These are phyloP conservation scores for Osmanthus fragrans DNA, from an alignment of 257 asterid species.

Conservation along the genomic window DNA sequence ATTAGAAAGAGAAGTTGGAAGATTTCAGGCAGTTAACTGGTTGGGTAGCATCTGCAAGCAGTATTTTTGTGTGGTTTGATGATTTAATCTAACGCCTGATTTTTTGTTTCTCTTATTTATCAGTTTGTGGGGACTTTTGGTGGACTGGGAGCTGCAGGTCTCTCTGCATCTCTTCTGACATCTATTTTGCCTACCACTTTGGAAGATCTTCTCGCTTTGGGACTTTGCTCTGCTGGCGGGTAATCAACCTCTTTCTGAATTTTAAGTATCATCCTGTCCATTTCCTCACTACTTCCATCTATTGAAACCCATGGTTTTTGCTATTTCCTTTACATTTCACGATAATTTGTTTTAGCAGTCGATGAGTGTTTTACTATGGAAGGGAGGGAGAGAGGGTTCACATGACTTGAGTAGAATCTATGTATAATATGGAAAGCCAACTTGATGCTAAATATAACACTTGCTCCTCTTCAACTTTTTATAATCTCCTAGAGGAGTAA, in stretches of 20 bases:
- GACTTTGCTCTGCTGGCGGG: slow-evolving; percentile 98
- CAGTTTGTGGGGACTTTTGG: slow-evolving; percentile 88
- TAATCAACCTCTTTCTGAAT: slow-evolving; percentile 11
- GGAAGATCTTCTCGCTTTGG: slow-evolving; percentile 95
- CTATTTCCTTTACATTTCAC: neutral
- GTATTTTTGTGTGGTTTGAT: slow-evolving; percentile 7
- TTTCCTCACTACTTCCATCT: neutral
- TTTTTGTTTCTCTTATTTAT: slow-evolving; percentile 25
- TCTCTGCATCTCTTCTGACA: slow-evolving; percentile 91
- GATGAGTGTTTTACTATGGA: neutral
- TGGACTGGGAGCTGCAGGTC: slow-evolving; percentile 92
- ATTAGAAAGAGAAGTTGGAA: neutral
- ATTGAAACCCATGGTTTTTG: neutral
- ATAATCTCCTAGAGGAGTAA: neutral
- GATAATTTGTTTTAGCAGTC: neutral
- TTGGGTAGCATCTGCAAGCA: neutral
- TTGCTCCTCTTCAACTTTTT: neutral
- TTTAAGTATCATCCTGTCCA: slow-evolving; percentile 2
- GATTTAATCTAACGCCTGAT: slow-evolving; percentile 12
- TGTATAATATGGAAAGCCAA: neutral
- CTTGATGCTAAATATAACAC: neutral
- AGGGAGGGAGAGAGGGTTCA: neutral
- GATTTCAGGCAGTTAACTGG: neutral
- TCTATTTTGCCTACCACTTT: slow-evolving; percentile 78
- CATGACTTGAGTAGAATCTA: neutral